Percentiles rank a stretch among this genome's conserved stretches.
Evolutionary conservation across 1,284 basidiomycete species (phyloP).

Genomic region (Ustilago trichophora): DNA sequence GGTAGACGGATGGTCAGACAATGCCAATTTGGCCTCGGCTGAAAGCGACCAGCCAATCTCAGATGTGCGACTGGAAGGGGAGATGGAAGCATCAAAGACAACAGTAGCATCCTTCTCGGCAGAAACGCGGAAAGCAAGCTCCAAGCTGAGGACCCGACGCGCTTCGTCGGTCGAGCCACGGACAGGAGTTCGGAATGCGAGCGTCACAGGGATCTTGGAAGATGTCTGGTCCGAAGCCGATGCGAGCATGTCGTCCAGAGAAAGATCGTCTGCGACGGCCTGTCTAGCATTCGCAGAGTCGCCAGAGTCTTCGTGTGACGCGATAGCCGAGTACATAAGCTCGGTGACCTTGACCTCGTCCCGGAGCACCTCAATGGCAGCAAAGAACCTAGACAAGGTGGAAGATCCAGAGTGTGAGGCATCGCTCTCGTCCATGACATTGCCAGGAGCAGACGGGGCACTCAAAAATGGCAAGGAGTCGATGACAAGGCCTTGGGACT

Average conservation of each 20-base stretch:
- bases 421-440: slow-evolving; percentile 26
- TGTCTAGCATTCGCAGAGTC: neutral
- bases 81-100: slow-evolving; percentile 25
- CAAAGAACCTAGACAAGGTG: slow-evolving; percentile 29
- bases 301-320: slow-evolving; percentile 8
- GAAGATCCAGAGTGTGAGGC: neutral
- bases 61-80: slow-evolving; percentile 9
- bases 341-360: slow-evolving; percentile 45
- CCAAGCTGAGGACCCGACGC: slow-evolving; percentile 20
- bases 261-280: slow-evolving; percentile 3
- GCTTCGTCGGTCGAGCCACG: slow-evolving; percentile 11
- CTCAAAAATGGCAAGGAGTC: slow-evolving; percentile 33
- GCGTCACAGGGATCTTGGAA: slow-evolving; percentile 26
- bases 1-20: neutral
- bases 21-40: slow-evolving; percentile 6
- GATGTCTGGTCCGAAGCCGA: neutral
- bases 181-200: slow-evolving; percentile 31
- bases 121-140: slow-evolving; percentile 23
- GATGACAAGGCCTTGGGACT: slow-evolving; percentile 39
- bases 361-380: slow-evolving; percentile 33
- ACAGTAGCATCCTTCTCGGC: slow-evolving; percentile 7
- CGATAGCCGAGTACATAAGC: slow-evolving; percentile 34
- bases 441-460: neutral
- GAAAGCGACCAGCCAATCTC: slow-evolving; percentile 23
- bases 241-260: slow-evolving; percentile 29